Percentiles rank a stretch among this genome's conserved stretches.
Evolutionary conservation across 495 filamentous ascomycete species (phyloP).

Genomic region (Penicillium salamii): DNA sequence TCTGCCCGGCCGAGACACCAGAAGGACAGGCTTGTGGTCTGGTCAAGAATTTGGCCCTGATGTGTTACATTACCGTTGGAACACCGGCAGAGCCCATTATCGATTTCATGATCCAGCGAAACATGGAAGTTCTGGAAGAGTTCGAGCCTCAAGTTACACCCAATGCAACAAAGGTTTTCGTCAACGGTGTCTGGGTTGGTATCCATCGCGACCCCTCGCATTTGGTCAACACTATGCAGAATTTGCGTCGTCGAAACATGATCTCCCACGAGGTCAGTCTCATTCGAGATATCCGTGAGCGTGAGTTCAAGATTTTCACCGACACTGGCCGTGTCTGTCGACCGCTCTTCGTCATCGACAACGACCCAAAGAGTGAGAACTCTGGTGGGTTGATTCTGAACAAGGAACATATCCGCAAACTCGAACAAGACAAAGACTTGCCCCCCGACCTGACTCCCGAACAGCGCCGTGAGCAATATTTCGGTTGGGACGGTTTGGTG

Average conservation of each 20-base stretch:
- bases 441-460: slow-evolving; percentile 53
- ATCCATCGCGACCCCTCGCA: slow-evolving; percentile 75
- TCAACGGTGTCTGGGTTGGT: slow-evolving; percentile 98
- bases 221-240: slow-evolving; percentile 71
- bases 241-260: slow-evolving; percentile 71
- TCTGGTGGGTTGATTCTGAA: slow-evolving; percentile 76
- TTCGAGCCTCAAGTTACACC: slow-evolving; percentile 87
- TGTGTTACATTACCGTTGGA: slow-evolving; percentile 97
- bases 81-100: slow-evolving; percentile 84
- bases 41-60: slow-evolving; percentile 96
- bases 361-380: slow-evolving; percentile 62
- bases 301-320: slow-evolving; percentile 98
- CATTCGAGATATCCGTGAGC: slow-evolving; percentile 90
- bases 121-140: slow-evolving; percentile 96
- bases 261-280: slow-evolving; percentile 89
- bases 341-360: slow-evolving; percentile 87
- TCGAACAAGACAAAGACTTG: slow-evolving; percentile 68
- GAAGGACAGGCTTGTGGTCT: slow-evolving; percentile 98
- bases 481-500: slow-evolving; percentile 84
- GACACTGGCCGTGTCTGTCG: slow-evolving; percentile 93
- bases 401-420: slow-evolving; percentile 69
- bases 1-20: slow-evolving; percentile 96
- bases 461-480: slow-evolving; percentile 59
- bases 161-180: slow-evolving; percentile 94
- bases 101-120: slow-evolving; percentile 89